phyloP scores from a whole-genome alignment of 1,284 basidiomycete species.

The Irpex sp. region DNA sequence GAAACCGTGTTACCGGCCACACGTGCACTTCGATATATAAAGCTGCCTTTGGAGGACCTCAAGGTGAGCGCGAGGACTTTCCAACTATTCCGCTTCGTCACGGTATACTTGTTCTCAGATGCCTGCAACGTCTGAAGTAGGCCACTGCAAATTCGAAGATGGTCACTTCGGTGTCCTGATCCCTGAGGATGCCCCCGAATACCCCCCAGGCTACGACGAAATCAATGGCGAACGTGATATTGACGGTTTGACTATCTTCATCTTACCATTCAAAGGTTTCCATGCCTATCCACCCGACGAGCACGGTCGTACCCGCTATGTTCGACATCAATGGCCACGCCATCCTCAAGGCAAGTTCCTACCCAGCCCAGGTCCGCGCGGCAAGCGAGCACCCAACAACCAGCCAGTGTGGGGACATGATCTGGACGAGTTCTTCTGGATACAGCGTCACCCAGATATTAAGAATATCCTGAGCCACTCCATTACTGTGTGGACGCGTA shows the following conservation, averaged over 20 bases:
- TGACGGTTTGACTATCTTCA: not conserved
- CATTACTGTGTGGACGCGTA: slow-evolving; percentile 30
- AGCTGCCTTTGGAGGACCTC: not conserved
- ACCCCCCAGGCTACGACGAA: too few relatives aligned
- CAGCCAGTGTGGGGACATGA: slow-evolving; percentile 30
- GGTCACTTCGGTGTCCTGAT: too few relatives aligned
- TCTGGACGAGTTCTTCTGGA: slow-evolving; percentile 27
- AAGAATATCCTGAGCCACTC: slow-evolving; percentile 10
- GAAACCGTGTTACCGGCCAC: not conserved
- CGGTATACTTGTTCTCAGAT: too few relatives aligned
- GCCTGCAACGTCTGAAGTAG: too few relatives aligned
- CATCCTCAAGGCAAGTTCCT: not conserved
- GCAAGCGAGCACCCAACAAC: slow-evolving; percentile 20
- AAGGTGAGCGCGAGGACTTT: too few relatives aligned
- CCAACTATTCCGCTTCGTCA: too few relatives aligned
- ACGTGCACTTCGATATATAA: not conserved
- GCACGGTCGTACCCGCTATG: not conserved
- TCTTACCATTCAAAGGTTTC: not conserved
- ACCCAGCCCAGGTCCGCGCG: slow-evolving; percentile 1
- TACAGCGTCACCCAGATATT: slow-evolving; percentile 15
- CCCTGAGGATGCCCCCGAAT: too few relatives aligned
- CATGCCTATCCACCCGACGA: not conserved
- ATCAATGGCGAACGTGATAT: not conserved
- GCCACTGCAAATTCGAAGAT: too few relatives aligned
- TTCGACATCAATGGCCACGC: slow-evolving; percentile 4